Base-by-base conservation (phyloP, 2,329 filamentous ascomycete genomes). In the Alternaria sp. region DNA sequence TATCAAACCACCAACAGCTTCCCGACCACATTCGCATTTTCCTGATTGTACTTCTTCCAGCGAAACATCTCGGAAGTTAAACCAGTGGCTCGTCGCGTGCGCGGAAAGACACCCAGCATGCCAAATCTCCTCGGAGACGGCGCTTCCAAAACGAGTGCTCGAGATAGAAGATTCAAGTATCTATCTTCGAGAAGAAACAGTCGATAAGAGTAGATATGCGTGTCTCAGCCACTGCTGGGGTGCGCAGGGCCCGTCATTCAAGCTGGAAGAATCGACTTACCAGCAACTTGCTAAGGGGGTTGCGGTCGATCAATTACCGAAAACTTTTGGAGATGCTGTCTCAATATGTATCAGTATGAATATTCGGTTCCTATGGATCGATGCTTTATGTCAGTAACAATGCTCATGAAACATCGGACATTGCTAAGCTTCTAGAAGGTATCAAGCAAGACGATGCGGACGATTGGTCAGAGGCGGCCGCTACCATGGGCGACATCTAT, bases 111-210 rank as follows among this genome's bases (percentile, higher is more conserved):
- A 40, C 1, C 7, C 32, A 2, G 15, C 0, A n/a, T 40, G 32
- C 0, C 15, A n/a, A 5, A n/a, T 0, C 4, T 40, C 2, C 2
- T 40, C 1, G 2, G 32, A 40, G 4, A 40, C 32, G 8, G 7
- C 32, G 7, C 15, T 40, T 0, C 32, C 32, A 9, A 36, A n/a
- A 36, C 13, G 32, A 4, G 7, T 36, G 1, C 32, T 36, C 4
- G 13, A 36, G 4, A 36, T 36, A 36, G 0, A 36, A 5, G 7
- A n/a, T 9, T 1, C 7, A n/a, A 1, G 4, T 2, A 1, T 36
- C 3, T 40, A n/a, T n/a, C 32, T 40, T 5, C 32, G 32, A 36
- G 32, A 36, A 8, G 15, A n/a, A 5, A n/a, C 15, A n/a, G n/a
- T n/a, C n/a, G n/a, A n/a, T n/a, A 32, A 15, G 7, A 8, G 7